Base-by-base conservation (phyloP, 106 monocot genomes). In the Platanthera guangdongensis region DNA sequence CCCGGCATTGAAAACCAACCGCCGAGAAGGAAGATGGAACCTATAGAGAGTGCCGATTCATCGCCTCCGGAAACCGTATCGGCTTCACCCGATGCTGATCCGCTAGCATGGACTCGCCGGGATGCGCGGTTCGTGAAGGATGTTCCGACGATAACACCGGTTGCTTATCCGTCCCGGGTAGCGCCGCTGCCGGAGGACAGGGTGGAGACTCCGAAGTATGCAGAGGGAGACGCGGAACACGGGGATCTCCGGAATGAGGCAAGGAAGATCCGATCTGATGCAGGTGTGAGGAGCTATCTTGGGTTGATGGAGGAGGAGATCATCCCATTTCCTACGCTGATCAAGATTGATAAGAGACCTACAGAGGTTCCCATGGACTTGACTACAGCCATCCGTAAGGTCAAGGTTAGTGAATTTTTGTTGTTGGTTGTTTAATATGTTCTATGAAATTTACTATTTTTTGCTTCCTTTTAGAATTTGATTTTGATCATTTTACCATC, bases 141-240 rank as follows among this genome's bases (percentile, higher is more conserved):
- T 75, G 77, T 71, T 5, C 83, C 88, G 62, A 54, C 46, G 52
- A 85, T 92, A 19, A 80, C 90, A 1, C 88, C 92, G 2, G 90
- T 92, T 14, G 81, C 90, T 7, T 95, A 92, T 60, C 81, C 86
- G 15, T 14, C 88, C 0, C 78, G 80, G 19, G 95, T 95, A 28
- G 95, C 95, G 68, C 92, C 90, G 67, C 76, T 95, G 32, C 95
- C 90, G 16, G 95, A 95, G 68, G 86, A 88, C 77, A 81, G 81
- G 68, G 13, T 71, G 15, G 51, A 68, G 4, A 75, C 48, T 50
- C 39, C 68, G 47, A 59, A 19, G 55, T 78, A 13, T 75, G 83
- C 74, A 25, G 88, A 68, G 68, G 78, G n/a, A 54, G 89, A 72
- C 50, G 78, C 12, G 48, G 67, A 13, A 51, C 68, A 19, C 6